Evolutionary conservation across 2,329 filamentous ascomycete genomes (phyloP).

Genomic region (Ramularia endophylla): DNA sequence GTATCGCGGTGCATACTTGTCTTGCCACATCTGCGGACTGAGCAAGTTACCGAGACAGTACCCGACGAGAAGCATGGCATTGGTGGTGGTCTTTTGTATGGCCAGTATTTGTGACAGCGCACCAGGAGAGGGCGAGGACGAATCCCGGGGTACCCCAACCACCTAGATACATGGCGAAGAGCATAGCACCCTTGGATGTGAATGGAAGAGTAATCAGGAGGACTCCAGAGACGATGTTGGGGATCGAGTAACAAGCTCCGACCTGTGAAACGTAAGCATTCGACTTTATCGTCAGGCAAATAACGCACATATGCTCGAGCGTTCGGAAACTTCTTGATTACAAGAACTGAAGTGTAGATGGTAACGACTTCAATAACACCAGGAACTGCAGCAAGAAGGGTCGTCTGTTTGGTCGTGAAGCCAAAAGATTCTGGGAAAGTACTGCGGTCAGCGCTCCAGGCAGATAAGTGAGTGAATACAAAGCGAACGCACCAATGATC

Average conservation of each 20-base stretch:
- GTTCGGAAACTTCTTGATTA: constrained; percentile 9
- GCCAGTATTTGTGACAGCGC: constrained; percentile 44
- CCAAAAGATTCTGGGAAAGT: constrained; percentile 6
- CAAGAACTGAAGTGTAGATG: too few species aligned
- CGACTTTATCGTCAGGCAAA: too few species aligned
- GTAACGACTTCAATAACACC: too few species aligned
- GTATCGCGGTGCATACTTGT: constrained; percentile 12
- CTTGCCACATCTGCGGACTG: too few species aligned
- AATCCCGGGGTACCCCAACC: constrained; percentile 10
- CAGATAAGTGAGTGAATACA: too few species aligned
- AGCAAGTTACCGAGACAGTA: too few species aligned
- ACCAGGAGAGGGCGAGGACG: constrained; percentile 11
- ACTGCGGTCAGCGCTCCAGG: too few species aligned
- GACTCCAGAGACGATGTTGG: constrained; percentile 9
- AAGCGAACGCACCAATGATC: constrained; percentile 5
- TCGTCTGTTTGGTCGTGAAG: constrained; percentile 11
- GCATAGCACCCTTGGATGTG: constrained; percentile 6
- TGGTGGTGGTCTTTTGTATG: constrained; percentile 49
- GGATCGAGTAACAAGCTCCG: constrained; percentile 7
- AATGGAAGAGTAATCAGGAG: constrained; percentile 8
- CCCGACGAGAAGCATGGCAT: too few species aligned
- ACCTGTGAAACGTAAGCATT: too few species aligned
- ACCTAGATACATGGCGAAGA: constrained; percentile 12
- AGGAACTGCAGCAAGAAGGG: too few species aligned
- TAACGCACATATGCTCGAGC: constrained; percentile 10